Evolutionary conservation across 345 rosid genomes (phyloP), one percentile per base, ranked within the genome.

Genomic region (Hibiscus mutabilis): DNA sequence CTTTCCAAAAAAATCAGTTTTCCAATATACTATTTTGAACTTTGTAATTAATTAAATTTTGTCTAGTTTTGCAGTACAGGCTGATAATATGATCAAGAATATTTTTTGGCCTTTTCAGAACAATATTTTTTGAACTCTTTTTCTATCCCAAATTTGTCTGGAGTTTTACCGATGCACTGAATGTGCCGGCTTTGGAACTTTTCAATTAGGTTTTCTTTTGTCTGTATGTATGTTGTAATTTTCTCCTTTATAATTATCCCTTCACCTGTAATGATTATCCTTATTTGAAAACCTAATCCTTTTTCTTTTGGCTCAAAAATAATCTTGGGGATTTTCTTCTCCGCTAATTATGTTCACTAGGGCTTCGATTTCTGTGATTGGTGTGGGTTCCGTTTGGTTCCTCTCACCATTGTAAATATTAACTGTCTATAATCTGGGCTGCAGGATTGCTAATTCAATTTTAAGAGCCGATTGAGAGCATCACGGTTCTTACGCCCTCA

Each of bases 391-490:
- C 35, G 1, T 66, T 66, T 66, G 70, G 40, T 25, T 47, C 58
- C 14, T 8, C 22, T 47, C 21, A 25, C 8, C 40, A 4, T 18
- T 19, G 21, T 61, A 31, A 29, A 65, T 80, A 68, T 70, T 82
- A 63, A 81, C 82, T 72, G 74, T 80, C 74, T 68, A 33, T 73
- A 76, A 81, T 84, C 78, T 82, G 85, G 85, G 75, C 78, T 79
- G 86, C 86, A 87, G 87, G 87, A 78, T 68, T 82, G 42, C 65
- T 65, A 74, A 66, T 75, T 76, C 85, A 75, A 76, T 75, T 84
- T 80, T 79, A 85, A 82, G 85, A 79, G 87, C 84, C 80, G 89
- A 78, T 85, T 80, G 86, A 82, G 83, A 82, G 71, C 19, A 7
- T 55, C 62, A 57, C 63, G 53, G 79, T 74, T 67, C 76, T 74